These are phyloP conservation scores for Gymnopus androsaceus DNA, from an alignment of 1,284 basidiomycete species.

Conservation along the genomic window DNA sequence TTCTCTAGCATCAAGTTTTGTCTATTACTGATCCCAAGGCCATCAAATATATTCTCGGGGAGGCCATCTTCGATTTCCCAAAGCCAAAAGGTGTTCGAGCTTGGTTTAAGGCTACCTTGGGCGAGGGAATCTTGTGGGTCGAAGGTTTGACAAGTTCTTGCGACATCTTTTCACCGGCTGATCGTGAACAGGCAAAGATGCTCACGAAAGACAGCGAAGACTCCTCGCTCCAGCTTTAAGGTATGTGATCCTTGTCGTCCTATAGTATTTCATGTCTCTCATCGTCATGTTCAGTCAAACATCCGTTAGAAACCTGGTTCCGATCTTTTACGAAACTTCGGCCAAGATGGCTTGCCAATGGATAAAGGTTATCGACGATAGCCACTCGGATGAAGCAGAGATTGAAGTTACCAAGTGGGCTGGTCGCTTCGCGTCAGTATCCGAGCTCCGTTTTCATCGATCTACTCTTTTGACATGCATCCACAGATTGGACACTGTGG, in stretches of 20 bases:
- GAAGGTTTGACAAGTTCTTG: constrained; percentile 43
- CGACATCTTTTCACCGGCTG: background rate
- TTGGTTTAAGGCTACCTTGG: constrained; percentile 59
- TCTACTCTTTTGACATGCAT: background rate
- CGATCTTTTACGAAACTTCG: constrained; percentile 54
- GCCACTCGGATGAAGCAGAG: constrained; percentile 37
- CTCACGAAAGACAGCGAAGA: constrained; percentile 54
- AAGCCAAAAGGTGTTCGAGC: constrained; percentile 59
- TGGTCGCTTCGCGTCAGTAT: constrained; percentile 55
- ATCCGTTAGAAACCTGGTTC: constrained; percentile 49
- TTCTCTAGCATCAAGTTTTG: constrained; percentile 52
- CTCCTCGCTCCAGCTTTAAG: constrained; percentile 55
- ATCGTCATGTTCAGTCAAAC: constrained; percentile 40
- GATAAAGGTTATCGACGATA: constrained; percentile 43
- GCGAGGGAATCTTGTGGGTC: constrained; percentile 63
- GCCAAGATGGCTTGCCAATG: constrained; percentile 49
- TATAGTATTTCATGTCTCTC: constrained; percentile 4
- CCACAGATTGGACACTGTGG: constrained; percentile 55
- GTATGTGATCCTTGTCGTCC: constrained; percentile 28
- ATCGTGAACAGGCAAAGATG: constrained; percentile 43
- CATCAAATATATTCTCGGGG: constrained; percentile 53
- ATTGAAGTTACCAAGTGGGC: constrained; percentile 62
- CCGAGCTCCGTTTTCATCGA: background rate
- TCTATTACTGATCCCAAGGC: constrained; percentile 55
- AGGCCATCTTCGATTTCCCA: constrained; percentile 55